Base-by-base conservation (phyloP, 257 asterid species). In the Solanum piurae region DNA sequence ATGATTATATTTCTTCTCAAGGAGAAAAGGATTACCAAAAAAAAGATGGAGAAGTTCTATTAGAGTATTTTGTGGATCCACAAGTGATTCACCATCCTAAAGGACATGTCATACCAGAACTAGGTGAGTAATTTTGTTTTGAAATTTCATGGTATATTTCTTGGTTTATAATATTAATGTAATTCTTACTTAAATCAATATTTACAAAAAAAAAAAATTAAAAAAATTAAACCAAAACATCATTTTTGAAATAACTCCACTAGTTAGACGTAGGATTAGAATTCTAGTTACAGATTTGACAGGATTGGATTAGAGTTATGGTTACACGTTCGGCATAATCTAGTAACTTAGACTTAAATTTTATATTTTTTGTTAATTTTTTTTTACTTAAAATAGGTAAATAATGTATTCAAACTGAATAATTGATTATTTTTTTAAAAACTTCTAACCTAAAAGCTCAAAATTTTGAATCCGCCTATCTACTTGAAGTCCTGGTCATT, bases 11-110 rank as follows among this genome's bases (percentile, higher is more conserved):
- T 66, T 79, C 42, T 4, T 64, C 8, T 44, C 33, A 23, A 91
- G 93, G 92, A 40, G 91, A 90, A 83, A 79, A 12, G 18, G 92
- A 90, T 38, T 84, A 44, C 88, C 20, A 83, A 88, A 91, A 82
- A 88, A 89, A 90, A 29, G 90, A 89, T 23, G 86, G 92, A 5
- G 64, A 75, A 77, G 86, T 89, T 71, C 40, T 92, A 25, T 1
- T 88, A 25, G 73, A 46, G 25, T 84, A 86, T 62, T 91, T 91
- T 87, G 85, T 91, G 16, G 89, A 88, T 80, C 92, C 92, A 6
- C 64, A 44, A 84, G 91, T 92, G 31, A 88, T 92, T 84, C 23
- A 76, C 44, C 90, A 92, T 82, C 77, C 92, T 33, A 80, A 88
- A 82, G 92, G 92, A 21, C 92, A 89, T 77, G 88, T 64, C 0